Conservation (phyloP, 495 filamentous ascomycete species). For the Chaetomium cochliodes region DNA sequence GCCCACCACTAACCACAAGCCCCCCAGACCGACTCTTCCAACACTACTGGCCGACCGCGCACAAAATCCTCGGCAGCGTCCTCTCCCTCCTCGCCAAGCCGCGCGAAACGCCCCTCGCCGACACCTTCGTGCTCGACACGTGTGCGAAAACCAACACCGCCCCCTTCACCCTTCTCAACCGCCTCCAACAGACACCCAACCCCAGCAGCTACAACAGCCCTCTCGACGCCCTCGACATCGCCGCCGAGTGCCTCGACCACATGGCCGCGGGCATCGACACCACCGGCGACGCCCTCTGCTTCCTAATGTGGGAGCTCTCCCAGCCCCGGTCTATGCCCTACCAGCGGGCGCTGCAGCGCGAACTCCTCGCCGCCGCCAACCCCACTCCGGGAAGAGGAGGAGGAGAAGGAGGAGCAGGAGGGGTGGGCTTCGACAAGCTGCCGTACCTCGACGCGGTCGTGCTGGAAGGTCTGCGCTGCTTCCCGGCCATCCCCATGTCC, state of each 20-base stretch:
- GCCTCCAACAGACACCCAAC: conserved; percentile 35
- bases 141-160: conserved; percentile 36
- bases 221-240: conserved; percentile 45
- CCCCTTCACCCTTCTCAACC: conserved; percentile 47
- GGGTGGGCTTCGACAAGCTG: conserved; percentile 48
- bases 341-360: conserved; percentile 50
- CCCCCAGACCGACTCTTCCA: conserved; percentile 45
- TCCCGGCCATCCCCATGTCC: conserved; percentile 65
- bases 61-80: conserved; percentile 39
- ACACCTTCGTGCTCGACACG: conserved; percentile 44
- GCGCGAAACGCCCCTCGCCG: conserved; percentile 47
- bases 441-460: conserved; percentile 62
- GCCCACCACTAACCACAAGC: neutral
- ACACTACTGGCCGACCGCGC: conserved; percentile 43
- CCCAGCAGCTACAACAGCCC: no score
- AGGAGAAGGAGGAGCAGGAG: no score
- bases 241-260: conserved; percentile 51
- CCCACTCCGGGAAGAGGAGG: no score
- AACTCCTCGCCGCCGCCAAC: conserved; percentile 48
- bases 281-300: conserved; percentile 62
- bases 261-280: conserved; percentile 67
- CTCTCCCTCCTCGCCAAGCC: conserved; percentile 47
- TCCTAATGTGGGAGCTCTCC: conserved; percentile 67
- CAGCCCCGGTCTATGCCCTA: conserved; percentile 46
- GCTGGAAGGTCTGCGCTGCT: conserved; percentile 57